Percentiles rank a stretch among this genome's conserved stretches.
phyloP scores from a whole-genome alignment of 345 rosid species.

The Brassica rapa region DNA sequence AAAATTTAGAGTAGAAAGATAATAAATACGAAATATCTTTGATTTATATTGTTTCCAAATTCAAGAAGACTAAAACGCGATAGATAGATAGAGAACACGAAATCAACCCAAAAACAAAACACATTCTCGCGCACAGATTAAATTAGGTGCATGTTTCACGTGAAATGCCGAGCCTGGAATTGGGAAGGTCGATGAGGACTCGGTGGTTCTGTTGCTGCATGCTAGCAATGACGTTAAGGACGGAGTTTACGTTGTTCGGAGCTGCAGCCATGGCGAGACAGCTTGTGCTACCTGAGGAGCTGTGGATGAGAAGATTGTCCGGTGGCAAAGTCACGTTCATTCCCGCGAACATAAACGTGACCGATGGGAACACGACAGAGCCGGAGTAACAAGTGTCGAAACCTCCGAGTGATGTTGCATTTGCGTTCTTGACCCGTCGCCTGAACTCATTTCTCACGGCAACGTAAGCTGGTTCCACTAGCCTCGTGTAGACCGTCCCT shows the following conservation, averaged over 20 bases:
- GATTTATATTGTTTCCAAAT: slow-evolving; percentile 7
- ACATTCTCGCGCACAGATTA: background rate
- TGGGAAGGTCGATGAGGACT: slow-evolving; percentile 72
- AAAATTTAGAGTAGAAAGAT: background rate
- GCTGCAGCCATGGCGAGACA: slow-evolving; percentile 94
- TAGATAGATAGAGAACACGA: background rate
- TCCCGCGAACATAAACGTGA: slow-evolving; percentile 81
- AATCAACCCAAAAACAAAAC: background rate
- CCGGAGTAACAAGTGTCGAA: slow-evolving; percentile 94
- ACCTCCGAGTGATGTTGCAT: slow-evolving; percentile 76
- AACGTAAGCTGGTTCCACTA: slow-evolving; percentile 69
- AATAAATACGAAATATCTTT: slow-evolving; percentile 2
- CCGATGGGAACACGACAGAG: slow-evolving; percentile 65
- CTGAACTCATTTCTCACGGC: slow-evolving; percentile 79
- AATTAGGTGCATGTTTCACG: slow-evolving; percentile 72
- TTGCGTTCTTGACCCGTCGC: slow-evolving; percentile 50
- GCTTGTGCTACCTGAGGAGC: slow-evolving; percentile 73
- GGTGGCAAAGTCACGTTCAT: slow-evolving; percentile 82
- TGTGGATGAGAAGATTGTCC: slow-evolving; percentile 80
- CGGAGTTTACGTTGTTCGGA: slow-evolving; percentile 80
- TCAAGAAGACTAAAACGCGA: slow-evolving; percentile 3
- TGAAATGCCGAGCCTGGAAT: slow-evolving; percentile 81
- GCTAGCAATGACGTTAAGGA: slow-evolving; percentile 84
- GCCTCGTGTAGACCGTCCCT: slow-evolving; percentile 84
- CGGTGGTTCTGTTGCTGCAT: slow-evolving; percentile 99